These are phyloP conservation scores for Citrus reticulata DNA, from an alignment of 345 rosid species.

Conservation along the genomic window DNA sequence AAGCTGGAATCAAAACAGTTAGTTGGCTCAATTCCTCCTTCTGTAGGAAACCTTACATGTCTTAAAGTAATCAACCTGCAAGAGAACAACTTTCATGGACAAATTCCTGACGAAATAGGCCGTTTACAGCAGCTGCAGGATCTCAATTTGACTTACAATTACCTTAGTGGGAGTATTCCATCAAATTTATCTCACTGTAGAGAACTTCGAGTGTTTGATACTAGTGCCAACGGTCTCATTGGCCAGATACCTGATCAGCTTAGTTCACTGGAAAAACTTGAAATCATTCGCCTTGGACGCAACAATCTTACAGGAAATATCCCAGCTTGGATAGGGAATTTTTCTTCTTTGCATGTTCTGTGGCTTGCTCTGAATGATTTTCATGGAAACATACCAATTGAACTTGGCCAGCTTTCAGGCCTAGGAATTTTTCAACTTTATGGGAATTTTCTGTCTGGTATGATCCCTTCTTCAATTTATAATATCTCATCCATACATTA, in stretches of 20 bases:
- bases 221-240: neutral
- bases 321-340: constrained; percentile 21
- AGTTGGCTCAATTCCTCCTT: neutral
- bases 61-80: neutral
- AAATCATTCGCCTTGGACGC: neutral
- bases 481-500: constrained; percentile 15
- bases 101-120: constrained; percentile 13
- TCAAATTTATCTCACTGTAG: constrained; percentile 2
- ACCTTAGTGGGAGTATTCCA: neutral
- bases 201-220: neutral
- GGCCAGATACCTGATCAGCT: constrained; percentile 5
- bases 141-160: constrained; percentile 5
- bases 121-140: neutral
- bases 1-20: neutral
- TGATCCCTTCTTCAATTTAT: constrained; percentile 9
- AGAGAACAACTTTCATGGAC: neutral
- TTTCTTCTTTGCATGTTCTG: constrained; percentile 1
- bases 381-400: constrained; percentile 13
- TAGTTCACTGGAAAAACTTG: constrained; percentile 1
- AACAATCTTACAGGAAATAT: constrained; percentile 11
- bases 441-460: constrained; percentile 13
- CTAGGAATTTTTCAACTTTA: neutral
- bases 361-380: neutral
- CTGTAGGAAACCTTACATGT: neutral
- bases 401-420: constrained; percentile 1